Conservation (phyloP, 768 basidiomycete species). For the Pleurotus platypus region DNA sequence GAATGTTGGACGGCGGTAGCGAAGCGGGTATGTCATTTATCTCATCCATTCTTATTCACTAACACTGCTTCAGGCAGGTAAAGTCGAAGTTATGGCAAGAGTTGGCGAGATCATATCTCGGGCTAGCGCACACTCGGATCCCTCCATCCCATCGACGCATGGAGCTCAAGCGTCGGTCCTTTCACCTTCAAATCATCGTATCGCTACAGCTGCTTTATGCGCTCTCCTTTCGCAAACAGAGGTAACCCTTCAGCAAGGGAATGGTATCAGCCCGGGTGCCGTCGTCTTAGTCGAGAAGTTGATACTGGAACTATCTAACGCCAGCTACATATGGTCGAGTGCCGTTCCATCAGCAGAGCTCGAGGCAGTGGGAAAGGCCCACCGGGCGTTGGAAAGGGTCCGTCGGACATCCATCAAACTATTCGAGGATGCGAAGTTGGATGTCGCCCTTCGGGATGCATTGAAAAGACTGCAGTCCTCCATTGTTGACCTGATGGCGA, state of each 20-base stretch:
- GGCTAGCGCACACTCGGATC: slow-evolving; percentile 14
- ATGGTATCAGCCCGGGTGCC: neutral
- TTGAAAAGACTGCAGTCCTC: slow-evolving; percentile 30
- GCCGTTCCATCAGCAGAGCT: neutral
- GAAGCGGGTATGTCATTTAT: slow-evolving; percentile 42
- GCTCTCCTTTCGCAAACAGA: neutral
- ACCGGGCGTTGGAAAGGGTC: slow-evolving; percentile 57
- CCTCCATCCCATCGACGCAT: slow-evolving; percentile 6
- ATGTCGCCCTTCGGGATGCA: neutral
- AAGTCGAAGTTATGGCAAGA: slow-evolving; percentile 42
- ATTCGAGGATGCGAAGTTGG: slow-evolving; percentile 31
- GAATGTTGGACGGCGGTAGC: slow-evolving; percentile 73
- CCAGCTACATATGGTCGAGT: slow-evolving; percentile 8
- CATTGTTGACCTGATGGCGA: slow-evolving; percentile 28
- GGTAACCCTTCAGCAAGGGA: neutral
- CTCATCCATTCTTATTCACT: neutral
- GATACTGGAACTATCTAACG: neutral
- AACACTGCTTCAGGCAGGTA: slow-evolving; percentile 34
- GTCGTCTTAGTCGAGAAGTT: neutral
- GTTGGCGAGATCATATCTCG: slow-evolving; percentile 39
- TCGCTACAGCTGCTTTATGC: neutral
- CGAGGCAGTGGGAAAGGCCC: slow-evolving; percentile 47
- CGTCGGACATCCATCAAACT: slow-evolving; percentile 46
- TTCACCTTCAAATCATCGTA: neutral
- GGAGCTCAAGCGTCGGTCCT: too few species aligned